Conservation (phyloP, 768 basidiomycete genomes). For the Sistotremastrum niveocremeum region DNA sequence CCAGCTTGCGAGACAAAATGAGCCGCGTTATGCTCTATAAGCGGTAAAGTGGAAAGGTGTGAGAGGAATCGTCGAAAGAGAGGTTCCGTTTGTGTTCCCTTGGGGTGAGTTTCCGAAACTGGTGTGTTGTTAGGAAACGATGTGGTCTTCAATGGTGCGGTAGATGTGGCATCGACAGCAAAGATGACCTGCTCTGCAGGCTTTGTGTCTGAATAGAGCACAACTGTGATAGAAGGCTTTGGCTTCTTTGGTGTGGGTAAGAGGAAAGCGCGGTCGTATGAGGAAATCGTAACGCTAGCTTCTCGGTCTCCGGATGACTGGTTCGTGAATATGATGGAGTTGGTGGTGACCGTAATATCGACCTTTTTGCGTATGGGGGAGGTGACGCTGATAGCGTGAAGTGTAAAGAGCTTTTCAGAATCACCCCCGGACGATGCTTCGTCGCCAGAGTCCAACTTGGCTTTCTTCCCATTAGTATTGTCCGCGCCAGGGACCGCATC, state of each 20-base stretch:
- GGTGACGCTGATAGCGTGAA: conserved; percentile 54
- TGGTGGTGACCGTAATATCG: conserved; percentile 42
- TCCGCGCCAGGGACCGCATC: too few relatives aligned
- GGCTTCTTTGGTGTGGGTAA: conserved; percentile 62
- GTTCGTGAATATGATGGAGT: conserved; percentile 39
- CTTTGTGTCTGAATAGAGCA: conserved; percentile 43
- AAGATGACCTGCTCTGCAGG: conserved; percentile 44
- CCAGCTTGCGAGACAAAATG: conserved; percentile 11
- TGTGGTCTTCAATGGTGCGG: conserved; percentile 32
- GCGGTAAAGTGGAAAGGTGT: conserved; percentile 20
- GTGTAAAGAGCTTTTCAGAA: conserved; percentile 26
- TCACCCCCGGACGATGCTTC: too few relatives aligned
- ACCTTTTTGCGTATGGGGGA: conserved; percentile 69
- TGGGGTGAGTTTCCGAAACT: conserved; percentile 18
- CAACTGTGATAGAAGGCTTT: conserved; percentile 56
- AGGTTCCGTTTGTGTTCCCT: conserved; percentile 40
- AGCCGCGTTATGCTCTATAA: not conserved
- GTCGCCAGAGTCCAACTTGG: too few relatives aligned
- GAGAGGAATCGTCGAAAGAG: conserved; percentile 39
- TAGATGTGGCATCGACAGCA: conserved; percentile 47
- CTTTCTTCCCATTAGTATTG: too few relatives aligned
- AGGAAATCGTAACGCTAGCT: conserved; percentile 33
- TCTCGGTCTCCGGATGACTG: conserved; percentile 36
- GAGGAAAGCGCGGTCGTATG: conserved; percentile 49
- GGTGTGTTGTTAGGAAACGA: conserved; percentile 16